These are phyloP conservation scores for Secale cereale DNA, from an alignment of 176 grass and related monocot genomes.

Conservation along the genomic window DNA sequence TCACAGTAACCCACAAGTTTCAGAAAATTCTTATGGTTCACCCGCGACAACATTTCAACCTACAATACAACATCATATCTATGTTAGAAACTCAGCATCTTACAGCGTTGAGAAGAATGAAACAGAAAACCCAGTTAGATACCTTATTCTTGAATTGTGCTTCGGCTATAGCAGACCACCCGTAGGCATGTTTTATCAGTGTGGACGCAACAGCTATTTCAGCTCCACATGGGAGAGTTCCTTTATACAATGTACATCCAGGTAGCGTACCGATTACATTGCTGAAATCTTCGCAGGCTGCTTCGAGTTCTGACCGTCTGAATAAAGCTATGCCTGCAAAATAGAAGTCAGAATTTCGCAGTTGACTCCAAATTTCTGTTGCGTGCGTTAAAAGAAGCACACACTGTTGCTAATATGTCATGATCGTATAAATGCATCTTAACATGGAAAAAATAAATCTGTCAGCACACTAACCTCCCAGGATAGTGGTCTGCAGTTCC, in stretches of 20 bases:
- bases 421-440: not conserved
- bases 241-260: constrained; percentile 68
- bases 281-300: constrained; percentile 86
- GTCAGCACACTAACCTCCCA: constrained; percentile 46
- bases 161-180: constrained; percentile 60
- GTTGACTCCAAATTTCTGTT: constrained; percentile 3
- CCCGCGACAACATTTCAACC: constrained; percentile 52
- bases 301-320: constrained; percentile 63
- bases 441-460: constrained; percentile 7
- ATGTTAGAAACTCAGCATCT: constrained; percentile 1
- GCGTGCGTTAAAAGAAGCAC: not conserved
- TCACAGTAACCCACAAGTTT: constrained; percentile 86
- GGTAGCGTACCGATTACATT: constrained; percentile 66
- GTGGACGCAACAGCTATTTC: constrained; percentile 86
- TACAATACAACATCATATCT: constrained; percentile 27
- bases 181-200: constrained; percentile 26
- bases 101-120: not conserved
- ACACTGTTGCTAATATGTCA: not conserved
- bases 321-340: constrained; percentile 60
- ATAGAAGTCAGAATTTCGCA: not conserved
- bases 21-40: constrained; percentile 92
- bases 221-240: constrained; percentile 73
- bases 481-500: constrained; percentile 46
- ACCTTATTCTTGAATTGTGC: constrained; percentile 79
- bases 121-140: not conserved